These are phyloP conservation scores for Xylaria multiplex DNA, from an alignment of 2,329 filamentous ascomycete genomes.

Conservation along the genomic window DNA sequence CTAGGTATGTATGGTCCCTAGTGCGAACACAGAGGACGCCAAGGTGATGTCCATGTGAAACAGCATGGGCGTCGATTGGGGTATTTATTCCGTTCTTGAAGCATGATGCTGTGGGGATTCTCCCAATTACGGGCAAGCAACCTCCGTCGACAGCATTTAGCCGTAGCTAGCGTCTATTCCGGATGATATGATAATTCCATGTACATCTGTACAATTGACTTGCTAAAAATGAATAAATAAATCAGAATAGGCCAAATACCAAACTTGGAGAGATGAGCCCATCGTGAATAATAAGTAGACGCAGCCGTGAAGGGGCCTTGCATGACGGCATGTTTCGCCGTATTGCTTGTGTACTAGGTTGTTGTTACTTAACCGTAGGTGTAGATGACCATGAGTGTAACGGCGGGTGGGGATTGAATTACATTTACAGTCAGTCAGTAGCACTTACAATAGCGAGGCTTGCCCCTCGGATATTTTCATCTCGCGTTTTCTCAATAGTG, in stretches of 20 bases:
- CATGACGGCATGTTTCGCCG: no score
- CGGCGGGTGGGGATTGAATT: no score
- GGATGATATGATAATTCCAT: constrained; percentile 1
- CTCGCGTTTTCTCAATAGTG: not conserved
- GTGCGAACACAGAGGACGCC: not conserved
- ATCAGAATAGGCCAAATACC: not conserved
- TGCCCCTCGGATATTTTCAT: not conserved
- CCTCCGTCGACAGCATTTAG: constrained; percentile 34
- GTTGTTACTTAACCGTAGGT: no score
- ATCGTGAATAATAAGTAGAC: not conserved
- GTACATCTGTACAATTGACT: not conserved
- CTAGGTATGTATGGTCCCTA: not conserved
- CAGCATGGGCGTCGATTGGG: constrained; percentile 3
- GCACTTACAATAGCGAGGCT: no score
- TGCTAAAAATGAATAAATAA: not conserved
- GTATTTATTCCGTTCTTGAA: constrained; percentile 26
- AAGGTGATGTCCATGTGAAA: constrained; percentile 1
- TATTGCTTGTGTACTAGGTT: no score
- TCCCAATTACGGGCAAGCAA: constrained; percentile 23
- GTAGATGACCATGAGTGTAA: no score
- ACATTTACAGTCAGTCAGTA: no score
- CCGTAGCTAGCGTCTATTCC: constrained; percentile 21
- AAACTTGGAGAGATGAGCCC: not conserved
- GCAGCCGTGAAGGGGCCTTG: no score
- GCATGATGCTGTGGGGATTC: constrained; percentile 16